Conservation (phyloP, 352 stramenopile species). For the Phytophthora capsici region DNA sequence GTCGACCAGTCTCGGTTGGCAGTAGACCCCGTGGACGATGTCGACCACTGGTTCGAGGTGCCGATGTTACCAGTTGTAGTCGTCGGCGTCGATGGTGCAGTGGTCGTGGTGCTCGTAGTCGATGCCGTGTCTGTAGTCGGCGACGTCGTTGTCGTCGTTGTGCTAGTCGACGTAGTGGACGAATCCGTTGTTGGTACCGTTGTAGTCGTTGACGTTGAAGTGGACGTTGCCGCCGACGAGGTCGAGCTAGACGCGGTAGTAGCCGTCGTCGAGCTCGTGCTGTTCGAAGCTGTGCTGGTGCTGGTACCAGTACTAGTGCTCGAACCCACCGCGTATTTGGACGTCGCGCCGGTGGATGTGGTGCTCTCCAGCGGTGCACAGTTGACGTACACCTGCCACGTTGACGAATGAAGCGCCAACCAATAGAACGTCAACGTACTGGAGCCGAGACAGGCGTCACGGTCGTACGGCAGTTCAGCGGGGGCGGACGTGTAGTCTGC, state of each 20-base stretch:
- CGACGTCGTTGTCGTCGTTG: constrained; percentile 2
- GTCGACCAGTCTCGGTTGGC: constrained; percentile 17
- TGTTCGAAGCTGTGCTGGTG: neutral
- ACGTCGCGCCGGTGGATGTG: constrained; percentile 8
- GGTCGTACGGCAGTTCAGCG: constrained; percentile 45
- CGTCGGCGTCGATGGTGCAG: constrained; percentile 20
- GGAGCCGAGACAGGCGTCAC: constrained; percentile 28
- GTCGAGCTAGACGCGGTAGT: constrained; percentile 6
- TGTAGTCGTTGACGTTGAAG: constrained; percentile 23
- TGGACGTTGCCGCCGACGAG: constrained; percentile 8
- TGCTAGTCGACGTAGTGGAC: constrained; percentile 5
- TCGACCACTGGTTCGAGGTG: constrained; percentile 17
- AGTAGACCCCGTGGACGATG: constrained; percentile 8
- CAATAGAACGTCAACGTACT: constrained; percentile 44
- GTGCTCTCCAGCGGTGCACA: constrained; percentile 25
- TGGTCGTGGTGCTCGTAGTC: constrained; percentile 13
- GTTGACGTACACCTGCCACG: constrained; percentile 51
- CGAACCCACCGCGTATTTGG: neutral
- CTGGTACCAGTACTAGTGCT: constrained; percentile 12
- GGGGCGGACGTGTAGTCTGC: constrained; percentile 38
- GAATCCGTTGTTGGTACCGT: constrained; percentile 16
- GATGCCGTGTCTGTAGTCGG: constrained; percentile 12
- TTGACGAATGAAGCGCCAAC: constrained; percentile 43
- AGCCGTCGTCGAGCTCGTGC: constrained; percentile 16
- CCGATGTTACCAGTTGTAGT: neutral